Percentiles rank a stretch among this genome's conserved stretches.
phyloP scores from a whole-genome alignment of 2,329 filamentous ascomycete species.

The Furcasterigmium sp. region DNA sequence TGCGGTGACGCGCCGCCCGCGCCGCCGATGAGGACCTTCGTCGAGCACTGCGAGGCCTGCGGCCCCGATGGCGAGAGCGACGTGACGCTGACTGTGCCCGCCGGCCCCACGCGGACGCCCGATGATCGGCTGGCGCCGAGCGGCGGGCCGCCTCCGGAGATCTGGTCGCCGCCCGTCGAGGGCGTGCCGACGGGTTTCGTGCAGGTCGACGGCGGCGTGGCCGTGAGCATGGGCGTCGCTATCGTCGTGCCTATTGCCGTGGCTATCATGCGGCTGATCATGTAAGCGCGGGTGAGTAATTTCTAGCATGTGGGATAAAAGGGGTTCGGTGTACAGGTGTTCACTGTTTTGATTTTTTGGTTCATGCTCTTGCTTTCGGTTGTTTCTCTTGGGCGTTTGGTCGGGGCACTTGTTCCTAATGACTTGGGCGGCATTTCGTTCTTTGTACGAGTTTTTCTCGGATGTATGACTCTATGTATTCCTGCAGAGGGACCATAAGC shows the following conservation, averaged over 20 bases:
- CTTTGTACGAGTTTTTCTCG: no score
- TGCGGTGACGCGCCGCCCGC: constrained; percentile 10
- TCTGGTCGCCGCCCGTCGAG: neutral
- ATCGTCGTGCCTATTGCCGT: constrained; percentile 1
- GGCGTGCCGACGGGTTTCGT: neutral
- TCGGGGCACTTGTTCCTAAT: no score
- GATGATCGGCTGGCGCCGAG: neutral
- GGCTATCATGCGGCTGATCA: neutral
- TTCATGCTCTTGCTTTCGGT: no score
- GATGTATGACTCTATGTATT: no score
- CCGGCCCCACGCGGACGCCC: constrained; percentile 1
- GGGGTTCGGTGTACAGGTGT: neutral
- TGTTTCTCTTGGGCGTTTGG: neutral
- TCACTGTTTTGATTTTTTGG: neutral
- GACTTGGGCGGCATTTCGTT: neutral
- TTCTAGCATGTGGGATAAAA: neutral
- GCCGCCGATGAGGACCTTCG: constrained; percentile 20
- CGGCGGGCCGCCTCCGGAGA: neutral
- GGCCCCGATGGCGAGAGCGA: constrained; percentile 22
- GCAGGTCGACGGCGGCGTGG: neutral
- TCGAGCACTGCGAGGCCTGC: constrained; percentile 23
- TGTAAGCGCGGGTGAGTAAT: no score
- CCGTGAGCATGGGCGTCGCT: constrained; percentile 1
- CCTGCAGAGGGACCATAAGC: no score
- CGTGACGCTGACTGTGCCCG: constrained; percentile 26